Base-by-base conservation (phyloP, 2,329 filamentous ascomycete species). In the Teratosphaeria zuluensis region DNA sequence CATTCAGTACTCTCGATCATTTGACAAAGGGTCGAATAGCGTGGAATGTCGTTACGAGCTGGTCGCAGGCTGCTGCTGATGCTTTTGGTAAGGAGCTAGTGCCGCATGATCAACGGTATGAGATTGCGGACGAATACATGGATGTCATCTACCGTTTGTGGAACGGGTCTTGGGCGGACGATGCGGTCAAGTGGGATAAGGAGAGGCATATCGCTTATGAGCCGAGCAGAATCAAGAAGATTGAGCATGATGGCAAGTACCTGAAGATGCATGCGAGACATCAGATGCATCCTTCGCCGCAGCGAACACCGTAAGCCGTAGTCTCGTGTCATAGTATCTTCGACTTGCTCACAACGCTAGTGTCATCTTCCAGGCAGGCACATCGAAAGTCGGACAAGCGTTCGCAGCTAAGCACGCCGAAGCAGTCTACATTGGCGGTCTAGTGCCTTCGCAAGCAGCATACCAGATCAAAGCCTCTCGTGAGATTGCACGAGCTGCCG, bases 21-120 rank as follows among this genome's bases (percentile, higher is more conserved):
- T 73, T 87, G 52, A 86, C 84, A 0, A 74, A 77, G 2, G 84
- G 84, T 0, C 75, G 84, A 0, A 77, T 86, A 35, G 84, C 81
- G 0, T 86, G 84, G 84, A 87, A 87, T 61, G 85, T 87, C 24
- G 84, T 88, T 0, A 86, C 84, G 0, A 79, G 76, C 1, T 84
- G 80, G 78, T 83, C 82, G 66, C 85, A 85, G 65, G 77, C 80
- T 0, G 83, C 83, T 0, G 84, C 84, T 69, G 84, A 84, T 65
- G 82, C 82, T 0, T 84, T 86, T 57, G 83, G 83, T 0, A 66
- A 84, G 1, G 80, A 84, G 12, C 79, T 70, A 3, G 81, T 83
- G 35, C 79, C 83, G 58, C 84, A 86, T 62, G 84, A 86, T 51
- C 78, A 85, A 66, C 76, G 83, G 30, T 86, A 86, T 61, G 75